Percentiles rank a stretch among this genome's conserved stretches.
Conservation (phyloP, 1,284 basidiomycete genomes). For the Hypsizygus ulmarius region DNA sequence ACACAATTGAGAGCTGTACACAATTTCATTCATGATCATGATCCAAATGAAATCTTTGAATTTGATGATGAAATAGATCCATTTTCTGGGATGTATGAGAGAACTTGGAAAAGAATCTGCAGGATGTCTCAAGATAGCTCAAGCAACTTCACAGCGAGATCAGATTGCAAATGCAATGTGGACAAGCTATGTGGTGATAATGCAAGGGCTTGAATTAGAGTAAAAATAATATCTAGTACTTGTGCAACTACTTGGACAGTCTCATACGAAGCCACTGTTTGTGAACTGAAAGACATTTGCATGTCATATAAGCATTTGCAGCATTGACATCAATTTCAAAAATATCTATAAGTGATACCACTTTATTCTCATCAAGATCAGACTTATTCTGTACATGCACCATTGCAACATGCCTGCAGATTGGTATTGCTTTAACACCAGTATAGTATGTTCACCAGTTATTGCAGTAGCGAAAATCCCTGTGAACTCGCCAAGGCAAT, state of each 20-base stretch:
- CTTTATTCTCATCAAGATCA: too few species aligned
- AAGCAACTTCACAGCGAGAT: constrained; percentile 6
- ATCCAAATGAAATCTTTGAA: constrained; percentile 12
- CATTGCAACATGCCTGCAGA: too few species aligned
- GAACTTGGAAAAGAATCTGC: too few species aligned
- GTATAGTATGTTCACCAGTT: too few species aligned
- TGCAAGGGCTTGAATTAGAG: constrained; percentile 13
- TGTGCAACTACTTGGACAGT: constrained; percentile 11
- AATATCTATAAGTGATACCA: too few species aligned
- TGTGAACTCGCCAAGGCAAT: too few species aligned
- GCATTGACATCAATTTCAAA: not conserved
- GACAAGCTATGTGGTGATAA: constrained; percentile 11
- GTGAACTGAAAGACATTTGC: too few species aligned
- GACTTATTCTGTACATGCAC: too few species aligned
- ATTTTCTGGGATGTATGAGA: not conserved
- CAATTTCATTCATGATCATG: constrained; percentile 17
- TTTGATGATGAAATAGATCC: constrained; percentile 8
- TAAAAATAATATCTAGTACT: constrained; percentile 18
- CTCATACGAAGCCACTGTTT: constrained; percentile 15
- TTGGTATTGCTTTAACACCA: too few species aligned
- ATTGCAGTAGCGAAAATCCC: too few species aligned
- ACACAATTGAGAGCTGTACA: constrained; percentile 21
- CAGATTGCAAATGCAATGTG: constrained; percentile 15
- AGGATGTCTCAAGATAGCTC: constrained; percentile 1
- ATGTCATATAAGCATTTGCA: constrained; percentile 12